phyloP scores from a whole-genome alignment of 2,329 filamentous ascomycete genomes.

The Paramyrothecium sp. region DNA sequence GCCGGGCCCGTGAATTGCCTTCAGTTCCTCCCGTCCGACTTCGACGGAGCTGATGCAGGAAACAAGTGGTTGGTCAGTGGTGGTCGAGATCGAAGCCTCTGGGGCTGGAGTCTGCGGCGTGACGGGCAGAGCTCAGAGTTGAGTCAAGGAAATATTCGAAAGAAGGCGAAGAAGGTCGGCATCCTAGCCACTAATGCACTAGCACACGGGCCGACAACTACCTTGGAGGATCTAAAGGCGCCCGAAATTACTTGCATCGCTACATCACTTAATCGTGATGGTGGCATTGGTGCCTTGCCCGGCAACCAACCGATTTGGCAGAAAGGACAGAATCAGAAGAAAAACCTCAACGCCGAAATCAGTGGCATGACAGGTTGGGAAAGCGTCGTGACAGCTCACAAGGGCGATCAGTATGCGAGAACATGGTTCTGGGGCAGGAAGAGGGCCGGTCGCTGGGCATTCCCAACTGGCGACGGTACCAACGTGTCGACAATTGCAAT shows the following conservation, averaged over 20 bases:
- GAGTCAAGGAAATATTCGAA: conserved; percentile 84
- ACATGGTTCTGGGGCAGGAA: conserved; percentile 99
- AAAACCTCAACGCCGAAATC: conserved; percentile 65
- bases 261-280: conserved; percentile 89
- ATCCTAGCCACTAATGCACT: conserved; percentile 59
- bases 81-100: conserved; percentile 85
- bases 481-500: conserved; percentile 85
- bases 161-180: conserved; percentile 87
- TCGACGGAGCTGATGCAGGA: conserved; percentile 82
- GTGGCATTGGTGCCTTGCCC: conserved; percentile 82
- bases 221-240: conserved; percentile 77
- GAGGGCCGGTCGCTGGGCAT: conserved; percentile 87
- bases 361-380: conserved; percentile 91
- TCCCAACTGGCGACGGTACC: conserved; percentile 80
- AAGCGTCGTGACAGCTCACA: conserved; percentile 91
- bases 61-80: conserved; percentile 95
- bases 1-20: conserved; percentile 81
- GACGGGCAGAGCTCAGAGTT: conserved; percentile 93
- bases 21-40: conserved; percentile 81
- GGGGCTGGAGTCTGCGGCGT: conserved; percentile 92
- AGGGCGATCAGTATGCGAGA: conserved; percentile 77
- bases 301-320: conserved; percentile 82
- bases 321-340: conserved; percentile 65
- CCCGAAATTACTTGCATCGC: conserved; percentile 91
- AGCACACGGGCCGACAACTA: conserved; percentile 59